These are phyloP conservation scores for Spencermartinsiella europaea DNA, from an alignment of 805 yeast genomes.

Conservation along the genomic window DNA sequence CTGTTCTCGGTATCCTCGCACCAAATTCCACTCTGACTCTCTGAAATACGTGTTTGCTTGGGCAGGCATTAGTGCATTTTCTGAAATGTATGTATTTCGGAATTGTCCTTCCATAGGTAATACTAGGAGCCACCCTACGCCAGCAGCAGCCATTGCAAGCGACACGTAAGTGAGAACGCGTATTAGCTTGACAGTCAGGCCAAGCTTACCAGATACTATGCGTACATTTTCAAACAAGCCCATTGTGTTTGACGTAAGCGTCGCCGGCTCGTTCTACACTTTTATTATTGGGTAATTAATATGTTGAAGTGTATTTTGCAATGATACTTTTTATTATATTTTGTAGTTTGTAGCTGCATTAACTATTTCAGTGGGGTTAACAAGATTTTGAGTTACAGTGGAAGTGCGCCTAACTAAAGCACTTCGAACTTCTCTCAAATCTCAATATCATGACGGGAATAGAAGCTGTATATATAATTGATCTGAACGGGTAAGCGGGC, in stretches of 20 bases:
- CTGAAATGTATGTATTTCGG: slow-evolving; percentile 81
- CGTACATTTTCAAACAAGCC: slow-evolving; percentile 33
- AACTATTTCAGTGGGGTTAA: too few relatives aligned
- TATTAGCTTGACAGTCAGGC: slow-evolving; percentile 24
- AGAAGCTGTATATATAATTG: slow-evolving; percentile 38
- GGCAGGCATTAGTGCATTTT: slow-evolving; percentile 95
- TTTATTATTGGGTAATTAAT: too few relatives aligned
- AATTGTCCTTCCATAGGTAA: slow-evolving; percentile 80
- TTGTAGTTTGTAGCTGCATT: too few relatives aligned
- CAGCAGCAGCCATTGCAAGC: slow-evolving; percentile 30
- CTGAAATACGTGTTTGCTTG: slow-evolving; percentile 90
- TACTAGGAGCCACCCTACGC: slow-evolving; percentile 50
- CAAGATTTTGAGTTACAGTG: too few relatives aligned
- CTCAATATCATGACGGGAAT: slow-evolving; percentile 29
- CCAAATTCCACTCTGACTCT: slow-evolving; percentile 89
- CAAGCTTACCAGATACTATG: slow-evolving; percentile 25
- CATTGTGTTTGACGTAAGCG: too few relatives aligned
- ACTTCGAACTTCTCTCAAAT: too few relatives aligned
- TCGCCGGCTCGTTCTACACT: too few relatives aligned
- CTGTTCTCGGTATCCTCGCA: slow-evolving; percentile 77
- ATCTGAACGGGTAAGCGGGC: slow-evolving; percentile 35
- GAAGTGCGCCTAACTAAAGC: too few relatives aligned
- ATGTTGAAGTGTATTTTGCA: too few relatives aligned
- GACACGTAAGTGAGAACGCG: slow-evolving; percentile 29
- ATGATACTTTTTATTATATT: too few relatives aligned